phyloP scores from a whole-genome alignment of 805 yeast species.

The Lipomyces orientalis region DNA sequence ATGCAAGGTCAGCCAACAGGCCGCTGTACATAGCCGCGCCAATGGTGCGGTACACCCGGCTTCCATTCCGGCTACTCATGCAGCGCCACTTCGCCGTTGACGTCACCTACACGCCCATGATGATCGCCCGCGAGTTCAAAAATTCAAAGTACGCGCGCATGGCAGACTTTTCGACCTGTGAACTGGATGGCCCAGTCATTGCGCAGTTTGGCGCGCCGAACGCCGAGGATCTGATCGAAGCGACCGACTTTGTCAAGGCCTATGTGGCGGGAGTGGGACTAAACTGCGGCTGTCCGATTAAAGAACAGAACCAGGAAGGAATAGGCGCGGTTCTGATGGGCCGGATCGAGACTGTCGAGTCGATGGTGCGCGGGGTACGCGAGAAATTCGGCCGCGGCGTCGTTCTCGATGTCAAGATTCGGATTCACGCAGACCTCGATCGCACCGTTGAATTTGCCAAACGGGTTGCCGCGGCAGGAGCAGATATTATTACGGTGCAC shows the following conservation, averaged over 20 bases:
- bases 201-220: conserved; percentile 93
- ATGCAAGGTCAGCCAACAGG: conserved; percentile 42
- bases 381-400: conserved; percentile 69
- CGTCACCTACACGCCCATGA: conserved; percentile 79
- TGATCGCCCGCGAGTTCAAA: conserved; percentile 91
- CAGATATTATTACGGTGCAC: conserved; percentile 91
- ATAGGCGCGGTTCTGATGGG: conserved; percentile 95
- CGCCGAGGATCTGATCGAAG: conserved; percentile 76
- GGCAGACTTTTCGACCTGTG: conserved; percentile 83
- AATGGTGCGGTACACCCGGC: conserved; percentile 94
- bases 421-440: conserved; percentile 77
- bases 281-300: conserved; percentile 97
- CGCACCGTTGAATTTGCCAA: conserved; percentile 77
- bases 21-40: conserved; percentile 84
- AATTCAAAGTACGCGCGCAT: conserved; percentile 79
- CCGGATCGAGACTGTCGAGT: conserved; percentile 76
- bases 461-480: conserved; percentile 83
- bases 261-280: conserved; percentile 92
- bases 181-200: conserved; percentile 67
- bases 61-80: conserved; percentile 84
- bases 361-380: conserved; percentile 85
- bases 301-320: conserved; percentile 92
- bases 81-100: conserved; percentile 21
- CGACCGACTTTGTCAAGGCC: conserved; percentile 87
- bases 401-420: conserved; percentile 88